Base-by-base conservation (phyloP, 371 early-diverging fungal genomes). In the Chytridium lagenaria region DNA sequence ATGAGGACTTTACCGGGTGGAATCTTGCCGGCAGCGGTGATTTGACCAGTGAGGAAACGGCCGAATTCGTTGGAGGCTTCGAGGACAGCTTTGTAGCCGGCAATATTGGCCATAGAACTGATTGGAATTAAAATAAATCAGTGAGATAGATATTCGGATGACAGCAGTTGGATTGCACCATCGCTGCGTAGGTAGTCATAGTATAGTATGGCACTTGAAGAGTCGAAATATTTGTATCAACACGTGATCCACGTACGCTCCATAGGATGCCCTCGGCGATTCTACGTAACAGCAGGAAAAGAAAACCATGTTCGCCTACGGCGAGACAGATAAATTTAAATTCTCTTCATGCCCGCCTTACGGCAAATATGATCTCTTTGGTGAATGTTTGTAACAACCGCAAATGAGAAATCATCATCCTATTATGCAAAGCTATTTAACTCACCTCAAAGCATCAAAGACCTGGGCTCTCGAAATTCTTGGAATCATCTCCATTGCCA, bases 21-120 rank as follows among this genome's bases (percentile, higher is more conserved):
- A 31, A 79, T 75, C 44, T 79, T 79, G 33, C 80, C 80, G 39
- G 80, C 80, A 0, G 80, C 80, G 26, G 80, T 79, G 67, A 76
- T 77, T 59, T 79, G 80, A 2, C 80, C 80, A 0, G 80, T 79
- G 0, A 79, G 55, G 52, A 74, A 79, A 28, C 71, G 64, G 33
- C 77, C 77, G 57, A 79, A 79, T 31, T 71, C 63, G 70, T 79
- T 73, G 16, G 77, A 39, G 34, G 80, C 80, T 68, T 77, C 77
- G 30, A 79, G 57, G 15, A 79, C 80, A n/a, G 37, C 76, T 50
- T 77, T 76, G 72, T 79, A 79, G 1, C 80, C 80, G 28, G 74
- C 74, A 44, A 77, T 74, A 55, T 76, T 76, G 2, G 77, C 80
- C 80, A 79, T 79, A 39, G 77, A 77, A 33, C 74, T 73, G 66